phyloP scores from a whole-genome alignment of 139 green algal species.

The Choricystis sp. region DNA sequence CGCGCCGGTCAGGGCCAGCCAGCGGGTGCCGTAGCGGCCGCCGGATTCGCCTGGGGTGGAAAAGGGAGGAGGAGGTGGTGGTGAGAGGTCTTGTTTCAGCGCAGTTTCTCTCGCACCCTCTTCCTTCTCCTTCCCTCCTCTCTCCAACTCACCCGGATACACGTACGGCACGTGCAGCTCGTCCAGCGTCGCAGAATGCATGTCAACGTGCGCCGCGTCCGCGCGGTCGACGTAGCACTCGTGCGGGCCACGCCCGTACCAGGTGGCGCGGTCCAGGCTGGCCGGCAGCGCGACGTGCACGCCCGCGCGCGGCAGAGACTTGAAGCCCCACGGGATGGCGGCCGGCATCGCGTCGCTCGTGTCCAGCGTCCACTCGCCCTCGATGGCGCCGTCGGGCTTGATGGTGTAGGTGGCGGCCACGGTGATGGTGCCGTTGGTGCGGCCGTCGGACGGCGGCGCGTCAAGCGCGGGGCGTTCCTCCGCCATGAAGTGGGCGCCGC shows the following conservation, averaged over 20 bases:
- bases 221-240: conserved; percentile 58
- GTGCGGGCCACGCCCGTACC: conserved; percentile 68
- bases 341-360: background rate
- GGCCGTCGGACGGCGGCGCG: too few species aligned
- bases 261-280: conserved; percentile 20
- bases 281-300: conserved; percentile 25
- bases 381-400: conserved; percentile 17
- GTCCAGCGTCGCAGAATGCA: background rate
- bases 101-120: too few species aligned
- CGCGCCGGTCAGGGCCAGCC: conserved; percentile 24
- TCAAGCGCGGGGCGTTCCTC: too few species aligned
- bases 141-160: too few species aligned
- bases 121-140: too few species aligned
- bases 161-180: too few species aligned
- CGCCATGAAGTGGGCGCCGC: too few species aligned
- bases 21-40: conserved; percentile 52
- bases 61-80: too few species aligned
- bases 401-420: too few species aligned
- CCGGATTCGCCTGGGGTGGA: conserved; percentile 69
- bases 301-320: conserved; percentile 49
- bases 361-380: too few species aligned
- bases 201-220: background rate
- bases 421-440: too few species aligned
- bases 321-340: conserved; percentile 1
- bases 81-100: too few species aligned